Conservation (phyloP, 768 basidiomycete genomes). For the Lentinula sp. region DNA sequence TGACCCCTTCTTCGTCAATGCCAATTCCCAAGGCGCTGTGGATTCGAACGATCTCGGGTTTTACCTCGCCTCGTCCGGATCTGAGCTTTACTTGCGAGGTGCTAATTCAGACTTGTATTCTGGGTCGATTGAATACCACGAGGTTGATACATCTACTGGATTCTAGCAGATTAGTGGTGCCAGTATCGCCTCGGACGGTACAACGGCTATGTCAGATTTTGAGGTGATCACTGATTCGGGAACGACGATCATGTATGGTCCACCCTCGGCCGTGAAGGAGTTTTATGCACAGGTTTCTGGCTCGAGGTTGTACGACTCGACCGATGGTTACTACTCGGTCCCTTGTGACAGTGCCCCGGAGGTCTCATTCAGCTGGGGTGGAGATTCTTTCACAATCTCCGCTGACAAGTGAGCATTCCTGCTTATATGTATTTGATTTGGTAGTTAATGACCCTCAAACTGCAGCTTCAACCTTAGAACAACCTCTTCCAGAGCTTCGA, state of each 20-base stretch:
- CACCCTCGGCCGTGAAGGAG: constrained; percentile 13
- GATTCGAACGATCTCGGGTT: constrained; percentile 35
- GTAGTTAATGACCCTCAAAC: background rate
- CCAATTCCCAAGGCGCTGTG: constrained; percentile 25
- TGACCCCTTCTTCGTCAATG: constrained; percentile 35
- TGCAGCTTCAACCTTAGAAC: constrained; percentile 38
- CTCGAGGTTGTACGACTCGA: constrained; percentile 12
- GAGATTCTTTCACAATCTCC: constrained; percentile 34
- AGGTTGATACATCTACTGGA: constrained; percentile 15
- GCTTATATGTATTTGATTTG: background rate
- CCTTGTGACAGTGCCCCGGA: constrained; percentile 20
- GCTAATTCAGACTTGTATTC: constrained; percentile 37
- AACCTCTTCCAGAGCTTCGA: constrained; percentile 18
- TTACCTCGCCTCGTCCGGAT: constrained; percentile 31
- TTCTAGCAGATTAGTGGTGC: constrained; percentile 22
- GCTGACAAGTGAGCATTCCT: constrained; percentile 18
- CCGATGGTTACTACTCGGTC: constrained; percentile 20
- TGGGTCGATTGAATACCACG: constrained; percentile 29
- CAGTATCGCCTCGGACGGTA: constrained; percentile 11
- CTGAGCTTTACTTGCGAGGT: constrained; percentile 52
- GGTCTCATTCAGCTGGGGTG: constrained; percentile 32
- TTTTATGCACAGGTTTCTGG: constrained; percentile 22
- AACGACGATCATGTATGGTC: constrained; percentile 26
- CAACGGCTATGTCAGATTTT: constrained; percentile 9
- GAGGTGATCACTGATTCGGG: constrained; percentile 31